phyloP scores from a whole-genome alignment of 129 eudicot genomes.

The Arctium minus region DNA sequence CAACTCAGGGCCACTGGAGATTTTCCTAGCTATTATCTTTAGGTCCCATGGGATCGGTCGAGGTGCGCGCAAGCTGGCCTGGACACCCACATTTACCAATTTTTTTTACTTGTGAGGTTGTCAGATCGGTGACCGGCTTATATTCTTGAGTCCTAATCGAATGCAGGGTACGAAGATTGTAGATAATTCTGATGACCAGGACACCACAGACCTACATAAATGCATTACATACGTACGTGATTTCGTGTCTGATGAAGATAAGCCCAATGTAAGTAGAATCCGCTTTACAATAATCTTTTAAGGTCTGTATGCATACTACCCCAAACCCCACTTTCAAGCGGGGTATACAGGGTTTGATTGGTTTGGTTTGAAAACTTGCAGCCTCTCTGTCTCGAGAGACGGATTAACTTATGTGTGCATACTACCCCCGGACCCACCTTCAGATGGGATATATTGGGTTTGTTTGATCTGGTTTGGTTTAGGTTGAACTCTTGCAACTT shows the following conservation, averaged over 20 bases:
- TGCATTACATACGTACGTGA: constrained; percentile 62
- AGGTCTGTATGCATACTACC: background rate
- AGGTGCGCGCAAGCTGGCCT: background rate
- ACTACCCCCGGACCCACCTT: background rate
- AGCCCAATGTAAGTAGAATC: constrained; percentile 50
- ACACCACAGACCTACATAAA: constrained; percentile 91
- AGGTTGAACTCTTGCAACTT: background rate
- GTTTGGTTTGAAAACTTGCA: background rate
- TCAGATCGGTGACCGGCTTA: background rate
- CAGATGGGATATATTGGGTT: background rate
- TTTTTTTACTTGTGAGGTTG: background rate
- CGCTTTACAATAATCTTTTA: background rate
- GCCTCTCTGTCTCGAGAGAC: background rate
- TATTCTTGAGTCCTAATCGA: background rate
- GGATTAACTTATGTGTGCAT: background rate
- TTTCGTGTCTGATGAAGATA: constrained; percentile 36
- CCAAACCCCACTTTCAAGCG: background rate
- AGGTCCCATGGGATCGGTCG: background rate
- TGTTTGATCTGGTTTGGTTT: background rate
- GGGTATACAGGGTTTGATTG: background rate
- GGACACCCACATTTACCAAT: background rate
- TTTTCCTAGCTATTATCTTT: background rate
- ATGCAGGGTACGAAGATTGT: constrained; percentile 75
- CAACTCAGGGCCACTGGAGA: background rate
- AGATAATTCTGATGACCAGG: constrained; percentile 86